A percentile compares a stretch with the other conserved stretches of the same genome.
phyloP scores from a whole-genome alignment of 2,329 filamentous ascomycete genomes.

The Aschersonia sp. region DNA sequence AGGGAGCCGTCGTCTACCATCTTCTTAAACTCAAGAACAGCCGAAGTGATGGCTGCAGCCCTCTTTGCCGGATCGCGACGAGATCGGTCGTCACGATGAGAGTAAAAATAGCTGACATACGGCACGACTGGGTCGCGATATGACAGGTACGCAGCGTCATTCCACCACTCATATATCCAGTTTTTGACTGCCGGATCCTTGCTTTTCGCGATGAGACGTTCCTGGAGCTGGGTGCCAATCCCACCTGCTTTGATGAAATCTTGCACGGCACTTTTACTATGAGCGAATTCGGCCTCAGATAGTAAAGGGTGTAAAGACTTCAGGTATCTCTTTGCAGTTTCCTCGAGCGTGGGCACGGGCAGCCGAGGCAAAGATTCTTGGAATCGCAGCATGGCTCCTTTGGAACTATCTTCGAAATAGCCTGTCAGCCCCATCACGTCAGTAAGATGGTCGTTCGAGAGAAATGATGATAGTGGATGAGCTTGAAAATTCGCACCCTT shows the following conservation, averaged over 20 bases:
- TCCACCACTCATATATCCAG: conserved; percentile 99
- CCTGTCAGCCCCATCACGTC: conserved; percentile 26
- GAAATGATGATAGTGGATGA: background rate
- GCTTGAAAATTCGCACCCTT: conserved; percentile 21
- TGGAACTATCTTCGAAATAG: conserved; percentile 67
- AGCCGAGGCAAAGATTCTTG: conserved; percentile 72
- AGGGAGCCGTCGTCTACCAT: conserved; percentile 70
- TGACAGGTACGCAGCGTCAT: conserved; percentile 77
- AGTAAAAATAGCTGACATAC: conserved; percentile 99
- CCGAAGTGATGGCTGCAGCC: conserved; percentile 77
- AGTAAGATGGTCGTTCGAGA: no score
- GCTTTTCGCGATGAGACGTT: conserved; percentile 66
- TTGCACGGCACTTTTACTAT: conserved; percentile 68
- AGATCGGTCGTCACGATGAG: conserved; percentile 82
- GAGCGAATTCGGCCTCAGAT: conserved; percentile 50
- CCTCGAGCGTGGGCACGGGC: conserved; percentile 68
- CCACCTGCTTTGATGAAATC: conserved; percentile 84
- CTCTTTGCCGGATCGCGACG: conserved; percentile 82
- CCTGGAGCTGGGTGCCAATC: conserved; percentile 69
- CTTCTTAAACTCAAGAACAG: conserved; percentile 85
- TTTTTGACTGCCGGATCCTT: conserved; percentile 75
- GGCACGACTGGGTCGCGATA: conserved; percentile 95
- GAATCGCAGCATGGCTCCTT: conserved; percentile 70
- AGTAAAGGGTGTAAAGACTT: conserved; percentile 67
- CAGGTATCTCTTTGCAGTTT: conserved; percentile 67